Evolutionary conservation across 2,329 filamentous ascomycete genomes (phyloP).

Genomic region (Blastomyces silverae): DNA sequence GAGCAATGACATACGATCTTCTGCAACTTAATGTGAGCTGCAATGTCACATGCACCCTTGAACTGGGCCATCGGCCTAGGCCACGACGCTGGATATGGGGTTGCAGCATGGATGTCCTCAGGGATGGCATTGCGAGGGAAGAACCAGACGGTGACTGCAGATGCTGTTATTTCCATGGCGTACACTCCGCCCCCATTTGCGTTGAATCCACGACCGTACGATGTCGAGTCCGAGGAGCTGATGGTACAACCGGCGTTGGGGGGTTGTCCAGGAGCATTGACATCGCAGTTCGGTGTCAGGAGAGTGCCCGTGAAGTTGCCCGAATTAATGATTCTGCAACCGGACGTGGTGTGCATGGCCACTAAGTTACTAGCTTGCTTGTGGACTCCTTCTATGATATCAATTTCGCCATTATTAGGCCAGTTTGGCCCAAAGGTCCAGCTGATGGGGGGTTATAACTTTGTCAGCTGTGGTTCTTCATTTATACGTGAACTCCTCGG

Average conservation of each 20-base stretch:
- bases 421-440: constrained; percentile 53
- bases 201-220: constrained; percentile 61
- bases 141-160: constrained; percentile 45
- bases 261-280: not conserved
- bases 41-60: constrained; percentile 58
- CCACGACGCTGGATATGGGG: constrained; percentile 42
- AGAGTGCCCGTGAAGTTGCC: constrained; percentile 17
- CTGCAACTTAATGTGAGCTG: constrained; percentile 59
- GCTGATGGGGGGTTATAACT: constrained; percentile 14
- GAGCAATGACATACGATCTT: constrained; percentile 44
- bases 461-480: constrained; percentile 6
- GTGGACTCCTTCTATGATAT: constrained; percentile 66
- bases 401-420: constrained; percentile 61
- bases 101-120: constrained; percentile 36
- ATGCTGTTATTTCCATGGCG: constrained; percentile 50
- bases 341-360: constrained; percentile 53
- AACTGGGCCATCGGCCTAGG: constrained; percentile 52
- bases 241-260: not conserved
- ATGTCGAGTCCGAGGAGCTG: constrained; percentile 43
- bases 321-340: constrained; percentile 23
- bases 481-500: not conserved
- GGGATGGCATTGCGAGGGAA: constrained; percentile 38
- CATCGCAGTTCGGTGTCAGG: not conserved
- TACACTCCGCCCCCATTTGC: constrained; percentile 57
- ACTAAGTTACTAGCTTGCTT: constrained; percentile 48